Conservation (phyloP, 2,329 filamentous ascomycete species). For the Pseudogymnoascus sp. region DNA sequence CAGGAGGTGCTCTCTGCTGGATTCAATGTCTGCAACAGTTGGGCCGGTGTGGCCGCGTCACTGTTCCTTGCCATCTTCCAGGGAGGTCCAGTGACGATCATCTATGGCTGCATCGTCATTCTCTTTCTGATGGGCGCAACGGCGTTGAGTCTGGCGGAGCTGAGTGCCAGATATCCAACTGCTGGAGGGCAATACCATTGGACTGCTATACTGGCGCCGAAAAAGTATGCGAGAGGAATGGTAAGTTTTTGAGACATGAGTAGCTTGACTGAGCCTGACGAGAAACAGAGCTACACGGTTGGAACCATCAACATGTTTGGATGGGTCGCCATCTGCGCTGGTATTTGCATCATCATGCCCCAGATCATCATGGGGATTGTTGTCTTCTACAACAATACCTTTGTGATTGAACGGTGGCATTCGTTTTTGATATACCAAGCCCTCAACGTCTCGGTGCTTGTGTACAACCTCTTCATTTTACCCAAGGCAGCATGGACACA, state of each 20-base stretch:
- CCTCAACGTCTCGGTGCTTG: neutral
- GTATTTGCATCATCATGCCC: constrained; percentile 3
- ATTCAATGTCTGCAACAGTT: constrained; percentile 3
- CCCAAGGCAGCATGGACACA: constrained; percentile 7
- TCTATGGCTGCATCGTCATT: constrained; percentile 2
- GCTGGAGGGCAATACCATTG: constrained; percentile 52
- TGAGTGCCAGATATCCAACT: constrained; percentile 5
- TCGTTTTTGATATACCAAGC: constrained; percentile 9
- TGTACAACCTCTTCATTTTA: constrained; percentile 7
- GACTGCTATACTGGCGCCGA: constrained; percentile 45
- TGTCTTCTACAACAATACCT: neutral
- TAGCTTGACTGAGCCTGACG: neutral
- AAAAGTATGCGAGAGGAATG: constrained; percentile 22
- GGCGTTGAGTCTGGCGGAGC: neutral
- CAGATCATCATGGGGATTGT: constrained; percentile 1
- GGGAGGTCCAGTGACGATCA: neutral
- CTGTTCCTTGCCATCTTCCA: constrained; percentile 4
- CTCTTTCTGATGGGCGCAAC: neutral
- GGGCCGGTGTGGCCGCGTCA: constrained; percentile 1
- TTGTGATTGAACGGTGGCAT: neutral
- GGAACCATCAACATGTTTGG: constrained; percentile 7
- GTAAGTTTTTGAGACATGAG: neutral
- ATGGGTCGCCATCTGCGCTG: neutral
- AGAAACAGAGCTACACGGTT: neutral
- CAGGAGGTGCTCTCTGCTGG: neutral